These are phyloP conservation scores for Plantago coronopus DNA, from an alignment of 305 asterid genomes.

Conservation along the genomic window DNA sequence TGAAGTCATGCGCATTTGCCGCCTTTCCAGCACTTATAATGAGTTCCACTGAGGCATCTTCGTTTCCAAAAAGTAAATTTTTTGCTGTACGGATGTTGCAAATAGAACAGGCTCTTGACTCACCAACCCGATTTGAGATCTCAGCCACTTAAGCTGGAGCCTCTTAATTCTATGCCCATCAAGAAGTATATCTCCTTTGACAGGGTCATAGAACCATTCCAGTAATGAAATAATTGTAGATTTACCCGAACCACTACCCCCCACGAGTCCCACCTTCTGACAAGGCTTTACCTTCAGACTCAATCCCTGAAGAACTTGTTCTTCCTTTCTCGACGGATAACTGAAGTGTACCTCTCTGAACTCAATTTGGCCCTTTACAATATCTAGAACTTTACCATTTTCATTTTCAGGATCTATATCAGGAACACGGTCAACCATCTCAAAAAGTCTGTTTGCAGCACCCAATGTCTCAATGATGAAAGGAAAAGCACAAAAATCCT, in stretches of 20 bases:
- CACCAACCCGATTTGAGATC: conserved; percentile 61
- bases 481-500: too few relatives aligned
- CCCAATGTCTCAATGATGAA: conserved; percentile 47
- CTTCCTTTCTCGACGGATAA: conserved; percentile 60
- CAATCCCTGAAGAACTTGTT: conserved; percentile 39
- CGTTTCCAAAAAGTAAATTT: conserved; percentile 60
- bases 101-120: conserved; percentile 65
- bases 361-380: conserved; percentile 55
- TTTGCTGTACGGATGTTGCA: conserved; percentile 56
- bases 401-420: conserved; percentile 38
- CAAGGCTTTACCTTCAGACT: conserved; percentile 43
- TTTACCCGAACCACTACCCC: conserved; percentile 75
- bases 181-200: conserved; percentile 49
- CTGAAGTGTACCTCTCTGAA: conserved; percentile 52
- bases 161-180: conserved; percentile 50
- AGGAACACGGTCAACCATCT: conserved; percentile 54
- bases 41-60: conserved; percentile 42
- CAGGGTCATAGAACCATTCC: conserved; percentile 65
- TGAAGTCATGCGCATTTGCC: conserved; percentile 64
- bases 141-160: conserved; percentile 53
- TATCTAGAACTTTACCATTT: conserved; percentile 30
- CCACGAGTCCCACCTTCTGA: conserved; percentile 56
- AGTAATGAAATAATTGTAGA: conserved; percentile 57
- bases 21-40: conserved; percentile 45
- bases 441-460: conserved; percentile 41